phyloP scores from a whole-genome alignment of 2,329 filamentous ascomycete genomes.

The Tolypocladium nubicola region DNA sequence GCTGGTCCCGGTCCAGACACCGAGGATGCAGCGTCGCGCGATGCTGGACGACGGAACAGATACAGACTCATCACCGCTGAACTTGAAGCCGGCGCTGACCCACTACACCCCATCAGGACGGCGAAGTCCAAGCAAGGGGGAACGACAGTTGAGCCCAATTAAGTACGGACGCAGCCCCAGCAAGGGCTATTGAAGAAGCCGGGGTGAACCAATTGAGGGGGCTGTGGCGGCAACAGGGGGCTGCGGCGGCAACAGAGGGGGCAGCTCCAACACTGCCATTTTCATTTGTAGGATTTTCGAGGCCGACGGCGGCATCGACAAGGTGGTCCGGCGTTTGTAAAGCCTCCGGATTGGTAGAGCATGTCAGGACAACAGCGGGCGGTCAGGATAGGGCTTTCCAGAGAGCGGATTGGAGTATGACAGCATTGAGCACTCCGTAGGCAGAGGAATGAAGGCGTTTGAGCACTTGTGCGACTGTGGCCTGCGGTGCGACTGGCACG shows the following conservation, averaged over 20 bases:
- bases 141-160: conserved; percentile 36
- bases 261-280: background rate
- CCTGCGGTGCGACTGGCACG: background rate
- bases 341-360: background rate
- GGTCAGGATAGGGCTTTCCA: background rate
- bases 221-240: background rate
- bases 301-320: background rate
- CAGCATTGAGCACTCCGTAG: too few relatives aligned
- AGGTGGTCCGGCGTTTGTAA: background rate
- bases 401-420: background rate
- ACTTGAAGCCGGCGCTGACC: conserved; percentile 30
- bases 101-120: conserved; percentile 35
- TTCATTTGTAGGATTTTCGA: background rate
- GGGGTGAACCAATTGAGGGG: background rate
- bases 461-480: background rate
- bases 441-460: background rate
- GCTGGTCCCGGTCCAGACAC: conserved; percentile 40
- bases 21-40: conserved; percentile 30
- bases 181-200: conserved; percentile 16
- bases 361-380: background rate
- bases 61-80: conserved; percentile 38
- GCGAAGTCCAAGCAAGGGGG: conserved; percentile 38
- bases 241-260: background rate
- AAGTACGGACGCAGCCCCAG: conserved; percentile 30
- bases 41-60: conserved; percentile 36